Conservation (phyloP, 2,329 filamentous ascomycete species). For the Sporothrix brunneoviolacea region DNA sequence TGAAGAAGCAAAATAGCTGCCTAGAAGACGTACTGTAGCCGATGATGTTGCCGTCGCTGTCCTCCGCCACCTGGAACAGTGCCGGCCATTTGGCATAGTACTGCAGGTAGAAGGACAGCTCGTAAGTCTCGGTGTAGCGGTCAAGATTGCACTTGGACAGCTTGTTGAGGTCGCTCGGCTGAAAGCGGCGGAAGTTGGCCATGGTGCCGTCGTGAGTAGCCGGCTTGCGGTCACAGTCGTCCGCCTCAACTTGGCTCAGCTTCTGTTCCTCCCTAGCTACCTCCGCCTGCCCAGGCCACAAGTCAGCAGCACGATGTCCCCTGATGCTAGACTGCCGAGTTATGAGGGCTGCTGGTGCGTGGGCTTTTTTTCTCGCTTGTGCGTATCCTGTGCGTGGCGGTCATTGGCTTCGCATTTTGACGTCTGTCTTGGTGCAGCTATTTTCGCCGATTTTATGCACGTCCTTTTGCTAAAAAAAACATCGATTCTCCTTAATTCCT, state of each 20-base stretch:
- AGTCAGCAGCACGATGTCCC: no score
- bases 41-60: constrained; percentile 78
- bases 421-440: not conserved
- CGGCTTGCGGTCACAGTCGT: no score
- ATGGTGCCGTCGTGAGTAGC: constrained; percentile 36
- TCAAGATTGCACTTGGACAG: constrained; percentile 95
- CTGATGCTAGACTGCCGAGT: no score
- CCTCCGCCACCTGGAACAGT: constrained; percentile 87
- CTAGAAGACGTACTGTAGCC: constrained; percentile 68
- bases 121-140: constrained; percentile 95
- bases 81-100: constrained; percentile 96
- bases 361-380: not conserved
- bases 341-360: not conserved
- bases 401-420: not conserved
- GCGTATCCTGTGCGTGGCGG: constrained; percentile 2
- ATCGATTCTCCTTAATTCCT: not conserved
- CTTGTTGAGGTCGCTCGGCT: constrained; percentile 74
- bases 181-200: constrained; percentile 82
- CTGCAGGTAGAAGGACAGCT: constrained; percentile 88
- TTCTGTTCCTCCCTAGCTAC: not conserved
- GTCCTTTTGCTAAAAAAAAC: constrained; percentile 1
- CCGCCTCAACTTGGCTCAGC: no score
- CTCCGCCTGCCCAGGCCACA: not conserved
- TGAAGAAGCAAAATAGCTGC: not conserved
- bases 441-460: constrained; percentile 2